Evolutionary conservation across 257 asterid genomes (phyloP), one percentile per base, ranked within the genome.

Genomic region (Sherardia arvensis): DNA sequence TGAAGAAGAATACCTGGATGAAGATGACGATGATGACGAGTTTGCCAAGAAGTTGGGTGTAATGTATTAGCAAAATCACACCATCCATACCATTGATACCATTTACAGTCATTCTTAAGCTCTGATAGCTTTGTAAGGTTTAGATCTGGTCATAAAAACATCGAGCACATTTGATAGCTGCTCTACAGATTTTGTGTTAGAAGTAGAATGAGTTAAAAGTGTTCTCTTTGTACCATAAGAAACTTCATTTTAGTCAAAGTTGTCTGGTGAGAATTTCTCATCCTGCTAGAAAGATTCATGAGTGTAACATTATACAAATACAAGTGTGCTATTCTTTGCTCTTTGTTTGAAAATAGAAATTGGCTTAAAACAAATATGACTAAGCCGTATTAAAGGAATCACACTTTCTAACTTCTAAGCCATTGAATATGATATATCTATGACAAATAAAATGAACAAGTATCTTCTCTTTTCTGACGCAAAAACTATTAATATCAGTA

Each of bases 11-110:
- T 85, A 80, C 65, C 70, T 74, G 8, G 90, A 84, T 8, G 96
- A 79, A 0, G 94, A 85, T 2, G 93, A 80, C 1, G 95, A 84
- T 2, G 93, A 40, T 0, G 93, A 89, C 0, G 96, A 90, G 67
- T 90, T 90, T 66, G 96, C 96, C 7, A 90, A 90, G 79, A 90
- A 90, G 91, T 84, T 90, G 96, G 96, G 95, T 4, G 94, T 83
- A 25, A 60, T 83, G 74, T 84, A 79, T 78, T 79, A 89, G 10
- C 81, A 64, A 72, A 82, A 10, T 57, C 69, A 30, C 64, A 68
- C 56, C 38, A 76, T 58, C 40, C 34, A 34, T 34, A n/a, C n/a
- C n/a, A n/a, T n/a, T n/a, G n/a, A n/a, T n/a, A n/a, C n/a, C 54
- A 34, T 36, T 67, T 49, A 6, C n/a, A 49, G 26, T 26, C 26